Evolutionary conservation across 2,329 filamentous ascomycete species (phyloP).

Genomic region (Fusarium temperatum): DNA sequence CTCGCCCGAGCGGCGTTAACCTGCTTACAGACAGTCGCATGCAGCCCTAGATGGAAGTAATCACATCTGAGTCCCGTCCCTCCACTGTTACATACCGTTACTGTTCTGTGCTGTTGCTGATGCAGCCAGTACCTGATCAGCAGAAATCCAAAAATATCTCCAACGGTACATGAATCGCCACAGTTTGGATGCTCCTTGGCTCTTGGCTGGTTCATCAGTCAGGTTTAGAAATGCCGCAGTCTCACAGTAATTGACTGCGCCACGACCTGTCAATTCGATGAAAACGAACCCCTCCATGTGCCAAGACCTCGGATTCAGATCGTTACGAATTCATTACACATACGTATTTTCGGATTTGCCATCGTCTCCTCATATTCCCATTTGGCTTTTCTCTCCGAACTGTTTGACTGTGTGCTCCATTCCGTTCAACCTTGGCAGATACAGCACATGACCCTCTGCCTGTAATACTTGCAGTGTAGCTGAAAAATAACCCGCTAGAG

Average conservation of each 20-base stretch:
- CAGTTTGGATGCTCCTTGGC: background rate
- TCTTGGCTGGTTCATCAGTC: background rate
- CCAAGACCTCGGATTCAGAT: slow-evolving; percentile 10
- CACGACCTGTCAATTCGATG: slow-evolving; percentile 13
- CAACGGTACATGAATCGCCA: slow-evolving; percentile 7
- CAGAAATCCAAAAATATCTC: slow-evolving; percentile 31
- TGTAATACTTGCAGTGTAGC: background rate
- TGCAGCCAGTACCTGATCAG: slow-evolving; percentile 19
- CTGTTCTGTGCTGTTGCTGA: background rate
- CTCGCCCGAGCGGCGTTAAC: background rate
- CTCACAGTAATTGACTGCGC: slow-evolving; percentile 15
- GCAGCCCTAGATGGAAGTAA: background rate
- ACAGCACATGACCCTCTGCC: background rate
- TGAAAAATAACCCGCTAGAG: background rate
- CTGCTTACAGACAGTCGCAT: background rate
- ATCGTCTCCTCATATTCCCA: background rate
- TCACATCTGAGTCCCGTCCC: slow-evolving; percentile 9
- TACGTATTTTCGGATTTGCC: slow-evolving; percentile 6
- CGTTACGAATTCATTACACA: background rate
- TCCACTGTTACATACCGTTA: background rate
- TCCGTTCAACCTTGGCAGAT: background rate
- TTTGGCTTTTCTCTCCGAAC: background rate
- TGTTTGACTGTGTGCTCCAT: background rate
- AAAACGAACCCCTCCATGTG: background rate
- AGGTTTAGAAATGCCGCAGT: slow-evolving; percentile 13